phyloP scores from a whole-genome alignment of 108 stramenopile species.

The Cyclostephanos tholiformis region DNA sequence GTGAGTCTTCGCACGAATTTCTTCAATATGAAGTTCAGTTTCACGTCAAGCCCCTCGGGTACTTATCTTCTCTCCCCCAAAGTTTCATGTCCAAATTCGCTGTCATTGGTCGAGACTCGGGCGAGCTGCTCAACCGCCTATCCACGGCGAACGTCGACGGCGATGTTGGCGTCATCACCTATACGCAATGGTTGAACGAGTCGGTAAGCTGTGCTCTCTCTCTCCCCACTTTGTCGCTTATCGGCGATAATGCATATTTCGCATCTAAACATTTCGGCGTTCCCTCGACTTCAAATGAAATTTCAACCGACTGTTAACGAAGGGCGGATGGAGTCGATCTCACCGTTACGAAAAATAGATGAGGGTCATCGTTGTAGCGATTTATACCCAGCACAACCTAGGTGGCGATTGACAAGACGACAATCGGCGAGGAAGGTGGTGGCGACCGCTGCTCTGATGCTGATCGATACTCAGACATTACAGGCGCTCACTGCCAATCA shows the following conservation, averaged over 20 bases:
- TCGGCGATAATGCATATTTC: background rate
- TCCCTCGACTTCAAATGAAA: background rate
- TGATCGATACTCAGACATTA: conserved; percentile 61
- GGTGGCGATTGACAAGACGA: conserved; percentile 49
- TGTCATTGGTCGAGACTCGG: conserved; percentile 71
- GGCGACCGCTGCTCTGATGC: conserved; percentile 28
- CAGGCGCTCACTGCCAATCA: conserved; percentile 66
- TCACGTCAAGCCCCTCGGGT: no score
- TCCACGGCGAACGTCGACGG: conserved; percentile 72
- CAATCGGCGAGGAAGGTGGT: conserved; percentile 8
- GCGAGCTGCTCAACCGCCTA: conserved; percentile 60
- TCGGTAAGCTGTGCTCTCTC: background rate
- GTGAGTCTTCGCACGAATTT: no score
- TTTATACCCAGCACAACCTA: conserved; percentile 81
- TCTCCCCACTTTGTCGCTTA: no score
- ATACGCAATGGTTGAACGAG: conserved; percentile 79
- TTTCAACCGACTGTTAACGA: background rate
- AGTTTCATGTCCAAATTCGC: conserved; percentile 80
- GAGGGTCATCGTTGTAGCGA: conserved; percentile 63
- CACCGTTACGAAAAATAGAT: conserved; percentile 67
- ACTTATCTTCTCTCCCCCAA: no score
- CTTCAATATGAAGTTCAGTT: no score
- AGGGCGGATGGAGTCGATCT: conserved; percentile 70
- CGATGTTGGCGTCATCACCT: conserved; percentile 54
- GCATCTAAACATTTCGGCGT: background rate